phyloP scores from a whole-genome alignment of 139 green algal species.

The Chlamydomonas sphaeroides region DNA sequence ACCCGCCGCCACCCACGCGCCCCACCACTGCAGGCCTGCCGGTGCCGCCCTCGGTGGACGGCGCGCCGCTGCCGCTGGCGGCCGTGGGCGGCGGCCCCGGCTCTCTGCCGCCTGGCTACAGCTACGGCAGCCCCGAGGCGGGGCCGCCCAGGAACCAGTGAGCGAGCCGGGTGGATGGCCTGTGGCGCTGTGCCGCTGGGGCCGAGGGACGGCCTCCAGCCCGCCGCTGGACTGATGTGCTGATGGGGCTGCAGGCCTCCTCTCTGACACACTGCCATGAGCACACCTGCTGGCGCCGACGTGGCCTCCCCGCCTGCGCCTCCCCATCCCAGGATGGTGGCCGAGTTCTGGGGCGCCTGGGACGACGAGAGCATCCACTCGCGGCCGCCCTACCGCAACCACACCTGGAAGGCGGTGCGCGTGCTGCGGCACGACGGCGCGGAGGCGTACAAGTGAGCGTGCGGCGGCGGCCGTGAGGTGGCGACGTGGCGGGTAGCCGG shows the following conservation, averaged over 20 bases:
- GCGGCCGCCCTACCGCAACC: conserved; percentile 13
- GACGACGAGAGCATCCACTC: conserved; percentile 30
- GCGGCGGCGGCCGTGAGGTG: background rate
- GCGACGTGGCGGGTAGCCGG: no score
- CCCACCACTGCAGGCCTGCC: conserved; percentile 4
- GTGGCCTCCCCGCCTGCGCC: background rate
- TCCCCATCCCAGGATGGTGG: background rate
- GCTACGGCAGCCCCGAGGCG: background rate
- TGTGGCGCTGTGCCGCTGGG: no score
- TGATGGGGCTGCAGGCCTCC: no score
- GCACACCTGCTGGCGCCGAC: background rate
- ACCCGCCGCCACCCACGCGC: no score
- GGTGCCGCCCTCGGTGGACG: conserved; percentile 10
- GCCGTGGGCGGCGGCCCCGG: background rate
- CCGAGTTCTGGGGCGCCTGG: conserved; percentile 37
- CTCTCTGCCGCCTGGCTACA: background rate
- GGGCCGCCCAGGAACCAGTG: conserved; percentile 24
- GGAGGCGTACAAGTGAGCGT: conserved; percentile 27
- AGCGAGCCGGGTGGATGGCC: no score
- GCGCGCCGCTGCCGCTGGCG: conserved; percentile 14
- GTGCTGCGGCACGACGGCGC: conserved; percentile 10
- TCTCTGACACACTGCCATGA: no score
- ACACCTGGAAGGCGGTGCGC: conserved; percentile 38
- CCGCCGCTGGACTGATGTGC: no score
- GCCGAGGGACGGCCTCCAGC: no score